Evolutionary conservation across 371 early-diverging fungal species (phyloP), one percentile per base, ranked within the genome.

Genomic region (Sporodiniella umbellata): DNA sequence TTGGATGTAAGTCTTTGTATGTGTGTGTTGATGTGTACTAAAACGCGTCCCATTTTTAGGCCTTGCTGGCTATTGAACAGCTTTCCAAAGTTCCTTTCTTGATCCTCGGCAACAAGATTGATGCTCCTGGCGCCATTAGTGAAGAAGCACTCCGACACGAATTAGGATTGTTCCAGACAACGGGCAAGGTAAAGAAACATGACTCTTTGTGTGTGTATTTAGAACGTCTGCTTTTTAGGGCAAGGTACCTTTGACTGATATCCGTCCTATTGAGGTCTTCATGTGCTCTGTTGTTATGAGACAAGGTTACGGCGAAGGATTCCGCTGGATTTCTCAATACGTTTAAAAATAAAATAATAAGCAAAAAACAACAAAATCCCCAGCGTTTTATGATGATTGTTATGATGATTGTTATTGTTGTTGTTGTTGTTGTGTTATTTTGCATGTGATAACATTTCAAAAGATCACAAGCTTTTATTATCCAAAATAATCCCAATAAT

Each of bases 201-300:
- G 12, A 31, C 7, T 10, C 10, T 10, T 18, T 53, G n/a, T 15
- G n/a, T 39, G 37, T 26, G 39, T 19, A 21, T 25, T 49, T 43
- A 31, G 37, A 38, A 42, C 63, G 19, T 47, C 33, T 47, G 37
- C 37, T 35, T 30, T 43, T 18, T 42, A 81, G 80, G 98, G 96
- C 64, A 95, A 94, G 72, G 88, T 92, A 42, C 81, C 84, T 48
- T 80, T 95, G 63, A 89, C 86, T 62, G 92, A 92, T 64, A 86
- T 95, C 58, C 84, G 98, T 51, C 94, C 98, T 47, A 93, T 96
- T 56, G 98, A 98, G 79, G 86, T 98, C 23, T 98, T 94, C 67
- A 98, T 98, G 98, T 95, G 96, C 83, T 94, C 95, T 22, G 94
- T 98, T 25, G 94, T 95, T 30, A 91, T 93, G 93, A 82, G 92